Evolutionary conservation across 768 basidiomycete genomes (phyloP).

Genomic region (Pleurotus pulmonarius): DNA sequence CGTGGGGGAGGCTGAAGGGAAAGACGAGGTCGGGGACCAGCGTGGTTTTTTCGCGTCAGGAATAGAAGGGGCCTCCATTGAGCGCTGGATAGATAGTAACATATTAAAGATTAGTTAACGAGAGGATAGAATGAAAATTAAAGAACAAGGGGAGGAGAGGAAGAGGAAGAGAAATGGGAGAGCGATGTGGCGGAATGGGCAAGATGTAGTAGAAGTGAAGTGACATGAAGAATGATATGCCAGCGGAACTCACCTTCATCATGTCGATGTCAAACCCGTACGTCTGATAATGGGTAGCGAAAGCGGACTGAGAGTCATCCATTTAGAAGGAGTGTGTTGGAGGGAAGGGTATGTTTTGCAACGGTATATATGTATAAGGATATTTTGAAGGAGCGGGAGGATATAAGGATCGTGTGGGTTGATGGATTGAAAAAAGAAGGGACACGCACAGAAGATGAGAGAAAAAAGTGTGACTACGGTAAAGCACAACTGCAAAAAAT

Average conservation of each 20-base stretch:
- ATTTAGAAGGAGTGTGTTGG: conserved; percentile 36
- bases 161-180: not conserved
- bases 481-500: no score
- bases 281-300: conserved; percentile 62
- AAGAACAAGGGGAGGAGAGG: conserved; percentile 4
- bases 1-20: conserved; percentile 29
- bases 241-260: conserved; percentile 67
- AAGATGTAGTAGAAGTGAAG: conserved; percentile 1
- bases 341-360: conserved; percentile 46
- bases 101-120: no score
- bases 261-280: conserved; percentile 86
- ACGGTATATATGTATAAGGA: conserved; percentile 23
- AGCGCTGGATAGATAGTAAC: conserved; percentile 47
- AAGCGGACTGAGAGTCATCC: conserved; percentile 75
- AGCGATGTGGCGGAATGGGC: no score
- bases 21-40: conserved; percentile 68
- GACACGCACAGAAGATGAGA: conserved; percentile 24
- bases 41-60: conserved; percentile 88
- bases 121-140: no score
- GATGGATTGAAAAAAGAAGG: conserved; percentile 19
- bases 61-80: conserved; percentile 79
- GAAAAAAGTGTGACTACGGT: conserved; percentile 8
- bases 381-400: conserved; percentile 7
- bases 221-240: conserved; percentile 7
- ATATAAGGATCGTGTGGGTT: conserved; percentile 4